These are phyloP conservation scores for Lipomyces yamadae DNA, from an alignment of 805 yeast genomes.

Conservation along the genomic window DNA sequence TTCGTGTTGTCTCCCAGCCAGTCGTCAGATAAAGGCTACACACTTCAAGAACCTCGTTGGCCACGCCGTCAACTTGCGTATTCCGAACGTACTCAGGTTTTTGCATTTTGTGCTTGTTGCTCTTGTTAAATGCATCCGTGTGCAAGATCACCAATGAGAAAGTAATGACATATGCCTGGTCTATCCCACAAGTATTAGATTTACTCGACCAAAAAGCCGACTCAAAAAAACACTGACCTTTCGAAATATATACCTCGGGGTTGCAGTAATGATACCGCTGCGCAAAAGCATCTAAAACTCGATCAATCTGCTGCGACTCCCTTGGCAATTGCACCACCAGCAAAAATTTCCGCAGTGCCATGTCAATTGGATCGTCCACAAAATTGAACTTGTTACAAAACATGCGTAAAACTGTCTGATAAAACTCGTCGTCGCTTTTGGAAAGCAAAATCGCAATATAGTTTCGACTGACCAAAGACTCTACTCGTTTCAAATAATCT, in stretches of 20 bases:
- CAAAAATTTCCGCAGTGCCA: conserved; percentile 64
- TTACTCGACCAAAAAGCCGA: not conserved
- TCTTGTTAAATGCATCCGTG: conserved; percentile 72
- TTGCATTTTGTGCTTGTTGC: conserved; percentile 69
- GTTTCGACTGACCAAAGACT: conserved; percentile 31
- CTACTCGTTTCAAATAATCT: conserved; percentile 45
- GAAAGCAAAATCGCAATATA: conserved; percentile 45
- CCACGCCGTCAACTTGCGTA: conserved; percentile 45
- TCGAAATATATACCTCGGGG: conserved; percentile 45
- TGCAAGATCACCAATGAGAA: conserved; percentile 73
- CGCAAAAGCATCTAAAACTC: conserved; percentile 64
- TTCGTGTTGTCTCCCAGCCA: conserved; percentile 40
- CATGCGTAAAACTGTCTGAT: conserved; percentile 42
- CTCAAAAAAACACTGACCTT: conserved; percentile 9
- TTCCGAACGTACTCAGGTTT: conserved; percentile 64
- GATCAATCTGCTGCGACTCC: conserved; percentile 78
- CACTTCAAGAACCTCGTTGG: conserved; percentile 47
- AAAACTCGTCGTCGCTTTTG: conserved; percentile 42
- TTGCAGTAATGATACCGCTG: conserved; percentile 55
- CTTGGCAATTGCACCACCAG: conserved; percentile 64
- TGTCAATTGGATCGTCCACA: conserved; percentile 61
- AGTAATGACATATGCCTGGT: conserved; percentile 64
- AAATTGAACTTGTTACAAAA: conserved; percentile 55
- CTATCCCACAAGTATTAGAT: conserved; percentile 42
- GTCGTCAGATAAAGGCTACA: conserved; percentile 46